Conservation (phyloP, 164 flowering plant species). For the Umbellularia californica region DNA sequence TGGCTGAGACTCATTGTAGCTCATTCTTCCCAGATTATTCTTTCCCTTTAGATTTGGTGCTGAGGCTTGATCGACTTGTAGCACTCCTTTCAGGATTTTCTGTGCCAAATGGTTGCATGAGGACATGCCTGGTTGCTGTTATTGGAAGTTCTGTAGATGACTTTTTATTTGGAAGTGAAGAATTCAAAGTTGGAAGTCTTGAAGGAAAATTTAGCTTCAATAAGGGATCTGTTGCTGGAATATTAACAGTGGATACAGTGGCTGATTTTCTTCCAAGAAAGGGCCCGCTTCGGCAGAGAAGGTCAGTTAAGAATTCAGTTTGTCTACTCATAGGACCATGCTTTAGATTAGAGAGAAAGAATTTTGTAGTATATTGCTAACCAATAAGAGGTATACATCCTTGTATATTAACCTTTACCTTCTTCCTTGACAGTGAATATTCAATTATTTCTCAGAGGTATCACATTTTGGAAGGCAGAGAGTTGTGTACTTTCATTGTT, state of each 20-base stretch:
- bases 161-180: slow-evolving; percentile 46
- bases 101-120: slow-evolving; percentile 65
- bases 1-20: slow-evolving; percentile 98
- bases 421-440: no score
- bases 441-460: no score
- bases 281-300: slow-evolving; percentile 85
- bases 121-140: slow-evolving; percentile 85
- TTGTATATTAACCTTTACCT: no score
- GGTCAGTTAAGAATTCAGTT: slow-evolving; percentile 34
- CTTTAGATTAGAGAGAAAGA: no score
- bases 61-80: slow-evolving; percentile 71
- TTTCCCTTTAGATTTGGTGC: slow-evolving; percentile 75
- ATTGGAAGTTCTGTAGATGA: slow-evolving; percentile 44
- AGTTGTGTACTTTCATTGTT: no score
- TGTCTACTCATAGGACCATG: not conserved
- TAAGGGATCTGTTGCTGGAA: slow-evolving; percentile 79
- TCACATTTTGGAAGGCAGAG: no score
- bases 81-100: slow-evolving; percentile 75
- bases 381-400: no score
- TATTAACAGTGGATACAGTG: slow-evolving; percentile 84
- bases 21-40: slow-evolving; percentile 91
- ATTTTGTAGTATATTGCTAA: no score
- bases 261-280: slow-evolving; percentile 93
- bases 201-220: slow-evolving; percentile 66
- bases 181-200: slow-evolving; percentile 56